Evolutionary conservation across 2,329 filamentous ascomycete genomes (phyloP).

Genomic region (Sporothrix pseudoabietina): DNA sequence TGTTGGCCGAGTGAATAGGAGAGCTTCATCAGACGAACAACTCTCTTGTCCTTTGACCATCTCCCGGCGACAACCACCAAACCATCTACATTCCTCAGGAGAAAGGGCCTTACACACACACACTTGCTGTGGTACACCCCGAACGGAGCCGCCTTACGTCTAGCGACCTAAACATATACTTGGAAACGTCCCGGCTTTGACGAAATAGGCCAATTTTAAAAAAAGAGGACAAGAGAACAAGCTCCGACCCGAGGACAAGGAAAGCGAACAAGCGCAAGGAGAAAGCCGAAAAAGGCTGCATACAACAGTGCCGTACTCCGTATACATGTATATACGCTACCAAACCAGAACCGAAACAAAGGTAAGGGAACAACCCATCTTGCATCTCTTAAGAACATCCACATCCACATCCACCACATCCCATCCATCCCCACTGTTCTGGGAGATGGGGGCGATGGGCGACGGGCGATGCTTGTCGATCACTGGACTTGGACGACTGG

Average conservation of each 20-base stretch:
- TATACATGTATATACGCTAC: background rate
- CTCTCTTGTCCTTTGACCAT: background rate
- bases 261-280: background rate
- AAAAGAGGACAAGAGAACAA: background rate
- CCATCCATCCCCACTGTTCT: background rate
- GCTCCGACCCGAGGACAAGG: background rate
- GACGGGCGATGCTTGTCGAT: slow-evolving; percentile 13
- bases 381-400: background rate
- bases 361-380: slow-evolving; percentile 1
- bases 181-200: background rate
- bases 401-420: background rate
- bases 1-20: background rate
- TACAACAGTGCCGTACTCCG: too few relatives aligned
- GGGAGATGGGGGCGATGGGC: slow-evolving; percentile 2
- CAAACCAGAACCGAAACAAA: background rate
- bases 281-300: background rate
- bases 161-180: background rate
- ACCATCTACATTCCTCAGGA: background rate
- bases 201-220: background rate
- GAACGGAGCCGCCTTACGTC: background rate
- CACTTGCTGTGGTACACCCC: too few relatives aligned
- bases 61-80: slow-evolving; percentile 14
- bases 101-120: background rate
- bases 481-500: background rate
- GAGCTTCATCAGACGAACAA: background rate